Evolutionary conservation across 768 basidiomycete species (phyloP).

Genomic region (Lenzites betulinus): DNA sequence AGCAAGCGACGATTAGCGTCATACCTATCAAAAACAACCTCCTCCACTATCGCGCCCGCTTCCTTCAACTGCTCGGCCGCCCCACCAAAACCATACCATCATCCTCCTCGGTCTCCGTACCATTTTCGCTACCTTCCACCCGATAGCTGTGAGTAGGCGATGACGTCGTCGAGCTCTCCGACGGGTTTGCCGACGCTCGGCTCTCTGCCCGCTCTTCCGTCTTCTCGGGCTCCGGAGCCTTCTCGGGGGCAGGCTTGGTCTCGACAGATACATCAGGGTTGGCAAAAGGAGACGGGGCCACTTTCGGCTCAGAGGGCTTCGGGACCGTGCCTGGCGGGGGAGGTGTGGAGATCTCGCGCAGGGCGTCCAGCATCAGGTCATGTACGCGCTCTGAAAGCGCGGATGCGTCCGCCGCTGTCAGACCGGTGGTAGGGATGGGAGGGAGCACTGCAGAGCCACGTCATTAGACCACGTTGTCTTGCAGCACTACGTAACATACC

Average conservation of each 20-base stretch:
- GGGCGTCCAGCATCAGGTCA: slow-evolving; percentile 74
- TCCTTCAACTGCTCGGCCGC: slow-evolving; percentile 43
- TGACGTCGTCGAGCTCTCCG: slow-evolving; percentile 30
- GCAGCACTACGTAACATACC: slow-evolving; percentile 48
- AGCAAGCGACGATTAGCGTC: slow-evolving; percentile 3
- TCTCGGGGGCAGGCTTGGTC: slow-evolving; percentile 6
- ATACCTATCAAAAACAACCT: neutral
- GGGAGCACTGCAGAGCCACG: slow-evolving; percentile 70
- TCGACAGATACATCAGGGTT: neutral
- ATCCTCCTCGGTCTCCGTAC: slow-evolving; percentile 78
- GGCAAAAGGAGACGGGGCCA: neutral
- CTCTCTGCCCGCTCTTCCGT: slow-evolving; percentile 27
- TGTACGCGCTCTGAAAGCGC: slow-evolving; percentile 68
- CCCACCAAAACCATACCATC: slow-evolving; percentile 82
- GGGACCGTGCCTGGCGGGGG: slow-evolving; percentile 35
- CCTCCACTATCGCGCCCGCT: neutral
- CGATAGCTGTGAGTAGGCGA: slow-evolving; percentile 31
- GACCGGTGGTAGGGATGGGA: slow-evolving; percentile 74
- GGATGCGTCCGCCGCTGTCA: slow-evolving; percentile 70
- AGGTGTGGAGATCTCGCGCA: slow-evolving; percentile 75
- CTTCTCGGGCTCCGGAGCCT: neutral
- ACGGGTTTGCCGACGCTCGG: slow-evolving; percentile 34
- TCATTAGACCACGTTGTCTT: neutral
- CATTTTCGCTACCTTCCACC: slow-evolving; percentile 58
- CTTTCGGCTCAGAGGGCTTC: slow-evolving; percentile 9